Base-by-base conservation (phyloP, 129 eudicot genomes). In the Glebionis coronaria region DNA sequence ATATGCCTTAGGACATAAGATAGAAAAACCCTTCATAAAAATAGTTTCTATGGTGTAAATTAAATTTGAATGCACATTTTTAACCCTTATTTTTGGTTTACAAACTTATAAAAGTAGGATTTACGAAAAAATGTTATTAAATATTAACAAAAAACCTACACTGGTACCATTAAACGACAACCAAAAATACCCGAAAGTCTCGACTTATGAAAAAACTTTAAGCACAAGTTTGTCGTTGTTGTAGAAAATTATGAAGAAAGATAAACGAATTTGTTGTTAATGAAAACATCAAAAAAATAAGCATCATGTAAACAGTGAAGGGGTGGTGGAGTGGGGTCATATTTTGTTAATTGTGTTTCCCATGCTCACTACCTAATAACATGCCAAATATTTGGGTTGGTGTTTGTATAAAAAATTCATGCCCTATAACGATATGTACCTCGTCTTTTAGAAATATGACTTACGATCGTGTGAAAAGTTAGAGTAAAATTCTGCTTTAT, bases 271-370 rank as follows among this genome's bases (percentile, higher is more conserved):
- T 44, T 64, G 66, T 44, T 73, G 72, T 31, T n/a, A 18, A 73
- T 44, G 44, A 56, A 65, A 65, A 56, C 35, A 73, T 65, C 46
- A 73, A 72, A 50, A 4, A 42, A 23, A 18, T 42, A 28, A 61
- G 69, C 69, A 71, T 61, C 53, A 29, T 31, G 38, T 35, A 35
- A 40, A 63, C 65, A 63, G 58, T 63, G 52, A 21, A 53, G 11
- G 57, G 51, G 20, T 46, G 65, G 63, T 18, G 66, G 57, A 47
- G 69, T 73, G 67, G 66, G 78, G 78, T 61, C 69, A 29, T 0
- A 60, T 28, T 7, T 71, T 50, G 76, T 61, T 71, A 50, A 71
- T 71, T 71, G 61, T 61, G 76, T 71, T 60, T 61, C 69, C 69
- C 69, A 71, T 61, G 68, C 69, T 51, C 52, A 27, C 50, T 67